A percentile compares a stretch with the other conserved stretches of the same genome.
phyloP scores from a whole-genome alignment of 441 rosid genomes.

The Adansonia grandidieri region DNA sequence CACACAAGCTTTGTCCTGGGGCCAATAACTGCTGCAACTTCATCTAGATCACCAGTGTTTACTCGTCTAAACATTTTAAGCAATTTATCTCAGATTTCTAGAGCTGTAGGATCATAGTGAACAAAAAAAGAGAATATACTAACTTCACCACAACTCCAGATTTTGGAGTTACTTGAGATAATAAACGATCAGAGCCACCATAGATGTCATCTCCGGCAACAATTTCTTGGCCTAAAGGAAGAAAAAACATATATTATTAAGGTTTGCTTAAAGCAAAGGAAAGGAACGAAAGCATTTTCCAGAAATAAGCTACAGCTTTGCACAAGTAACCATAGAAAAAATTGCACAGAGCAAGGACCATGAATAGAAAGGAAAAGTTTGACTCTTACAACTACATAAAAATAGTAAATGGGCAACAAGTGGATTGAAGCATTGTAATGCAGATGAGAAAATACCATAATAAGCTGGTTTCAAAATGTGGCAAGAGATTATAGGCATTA shows the following conservation, averaged over 20 bases:
- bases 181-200: constrained; percentile 90
- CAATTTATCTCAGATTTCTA: constrained; percentile 27
- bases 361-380: not conserved
- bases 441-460: not conserved
- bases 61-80: constrained; percentile 62
- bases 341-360: not conserved
- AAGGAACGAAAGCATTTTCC: not conserved
- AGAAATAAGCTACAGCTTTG: constrained; percentile 9
- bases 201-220: constrained; percentile 94
- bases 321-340: not conserved
- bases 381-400: not conserved
- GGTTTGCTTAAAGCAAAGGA: not conserved
- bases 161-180: constrained; percentile 82
- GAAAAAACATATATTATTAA: not conserved
- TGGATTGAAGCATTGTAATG: not conserved
- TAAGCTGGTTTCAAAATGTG: not conserved
- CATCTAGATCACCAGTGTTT: constrained; percentile 65
- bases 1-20: constrained; percentile 89
- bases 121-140: constrained; percentile 39
- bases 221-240: constrained; percentile 72
- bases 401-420: not conserved
- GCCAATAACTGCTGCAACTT: constrained; percentile 81
- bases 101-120: constrained; percentile 1
- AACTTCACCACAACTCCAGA: constrained; percentile 76
- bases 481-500: not conserved